These are phyloP conservation scores for Candida odintsovae DNA, from an alignment of 805 yeast species.

Conservation along the genomic window DNA sequence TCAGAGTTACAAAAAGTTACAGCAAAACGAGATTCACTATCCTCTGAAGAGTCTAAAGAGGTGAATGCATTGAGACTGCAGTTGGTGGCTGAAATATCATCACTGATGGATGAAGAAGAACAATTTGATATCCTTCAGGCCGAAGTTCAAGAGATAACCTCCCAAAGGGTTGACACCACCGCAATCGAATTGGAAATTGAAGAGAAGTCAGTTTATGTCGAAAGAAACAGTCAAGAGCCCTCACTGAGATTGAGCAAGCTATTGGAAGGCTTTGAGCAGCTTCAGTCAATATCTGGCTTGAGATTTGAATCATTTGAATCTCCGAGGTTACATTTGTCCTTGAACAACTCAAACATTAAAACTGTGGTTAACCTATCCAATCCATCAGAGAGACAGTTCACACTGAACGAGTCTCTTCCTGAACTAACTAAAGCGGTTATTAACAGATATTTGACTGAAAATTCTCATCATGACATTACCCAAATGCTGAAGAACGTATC, in stretches of 20 bases:
- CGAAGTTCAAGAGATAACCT: conserved; percentile 7
- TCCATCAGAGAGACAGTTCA: neutral
- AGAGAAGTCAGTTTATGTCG: conserved; percentile 7
- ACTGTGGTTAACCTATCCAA: conserved; percentile 9
- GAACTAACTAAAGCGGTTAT: conserved; percentile 7
- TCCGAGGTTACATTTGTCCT: conserved; percentile 1
- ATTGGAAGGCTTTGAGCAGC: conserved; percentile 5
- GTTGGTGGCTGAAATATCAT: conserved; percentile 7
- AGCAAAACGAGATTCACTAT: conserved; percentile 5
- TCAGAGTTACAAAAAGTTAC: neutral
- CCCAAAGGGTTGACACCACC: conserved; percentile 12
- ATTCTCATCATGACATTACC: neutral
- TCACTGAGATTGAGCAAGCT: conserved; percentile 8
- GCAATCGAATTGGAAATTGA: conserved; percentile 14
- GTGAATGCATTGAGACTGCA: conserved; percentile 8
- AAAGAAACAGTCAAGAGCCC: conserved; percentile 20
- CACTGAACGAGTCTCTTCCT: conserved; percentile 5
- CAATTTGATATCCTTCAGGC: conserved; percentile 1
- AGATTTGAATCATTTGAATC: conserved; percentile 9
- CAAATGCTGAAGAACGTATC: conserved; percentile 6
- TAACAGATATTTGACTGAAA: conserved; percentile 4
- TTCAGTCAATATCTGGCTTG: conserved; percentile 14
- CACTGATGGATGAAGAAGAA: conserved; percentile 3
- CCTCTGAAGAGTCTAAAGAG: conserved; percentile 14
- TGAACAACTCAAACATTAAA: conserved; percentile 6